phyloP scores from a whole-genome alignment of 2,329 filamentous ascomycete species.

The Corniculantispora saksenae region DNA sequence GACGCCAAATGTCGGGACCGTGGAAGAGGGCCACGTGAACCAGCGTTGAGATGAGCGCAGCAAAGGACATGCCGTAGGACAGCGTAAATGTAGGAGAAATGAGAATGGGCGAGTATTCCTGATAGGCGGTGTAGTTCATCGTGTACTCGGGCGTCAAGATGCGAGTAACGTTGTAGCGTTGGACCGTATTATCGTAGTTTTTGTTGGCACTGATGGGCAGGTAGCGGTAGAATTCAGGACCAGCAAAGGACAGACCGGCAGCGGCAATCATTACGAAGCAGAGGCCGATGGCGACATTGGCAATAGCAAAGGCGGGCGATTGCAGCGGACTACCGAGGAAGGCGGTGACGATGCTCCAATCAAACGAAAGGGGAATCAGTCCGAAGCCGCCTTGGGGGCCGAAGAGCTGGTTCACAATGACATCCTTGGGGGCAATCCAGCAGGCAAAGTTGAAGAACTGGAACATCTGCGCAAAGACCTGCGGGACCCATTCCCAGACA shows the following conservation, averaged over 20 bases:
- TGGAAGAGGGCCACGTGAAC: constrained; percentile 55
- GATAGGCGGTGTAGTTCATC: constrained; percentile 58
- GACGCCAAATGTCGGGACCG: constrained; percentile 46
- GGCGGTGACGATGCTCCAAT: constrained; percentile 63
- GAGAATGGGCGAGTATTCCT: constrained; percentile 56
- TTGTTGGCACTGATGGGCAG: constrained; percentile 55
- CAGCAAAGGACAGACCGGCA: constrained; percentile 53
- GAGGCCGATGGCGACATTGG: constrained; percentile 57
- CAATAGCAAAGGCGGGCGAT: constrained; percentile 60
- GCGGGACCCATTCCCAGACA: constrained; percentile 60
- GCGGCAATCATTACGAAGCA: constrained; percentile 54
- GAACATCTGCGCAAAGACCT: constrained; percentile 59
- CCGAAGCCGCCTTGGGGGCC: constrained; percentile 62
- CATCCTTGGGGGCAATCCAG: constrained; percentile 63
- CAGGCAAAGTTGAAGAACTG: constrained; percentile 61
- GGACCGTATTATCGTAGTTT: constrained; percentile 62
- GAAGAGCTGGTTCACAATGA: constrained; percentile 65
- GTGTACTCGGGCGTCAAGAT: constrained; percentile 54
- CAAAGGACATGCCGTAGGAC: constrained; percentile 59
- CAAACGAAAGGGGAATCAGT: constrained; percentile 65
- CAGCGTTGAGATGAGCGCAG: constrained; percentile 54
- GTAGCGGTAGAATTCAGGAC: constrained; percentile 54
- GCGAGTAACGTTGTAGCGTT: constrained; percentile 54
- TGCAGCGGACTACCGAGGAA: constrained; percentile 60
- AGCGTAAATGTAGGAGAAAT: constrained; percentile 57